Evolutionary conservation across 176 grass and related monocot genomes (phyloP), one percentile per base, ranked within the genome.

Genomic region (Echinochloa phyllopogon): DNA sequence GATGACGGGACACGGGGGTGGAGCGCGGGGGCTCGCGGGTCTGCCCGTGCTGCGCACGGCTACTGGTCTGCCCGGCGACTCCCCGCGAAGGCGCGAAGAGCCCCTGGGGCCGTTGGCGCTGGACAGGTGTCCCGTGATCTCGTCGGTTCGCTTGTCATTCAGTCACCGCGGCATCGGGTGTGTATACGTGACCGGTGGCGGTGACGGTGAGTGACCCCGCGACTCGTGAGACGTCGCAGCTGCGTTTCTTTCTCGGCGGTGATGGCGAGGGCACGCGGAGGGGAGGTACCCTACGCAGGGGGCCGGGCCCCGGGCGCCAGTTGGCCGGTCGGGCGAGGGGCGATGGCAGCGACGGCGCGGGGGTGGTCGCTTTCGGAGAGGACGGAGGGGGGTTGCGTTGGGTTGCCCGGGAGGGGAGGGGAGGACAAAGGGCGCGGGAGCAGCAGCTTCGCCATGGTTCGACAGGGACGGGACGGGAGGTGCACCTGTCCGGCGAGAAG

Each of bases 401-500:
- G 9, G 17, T 37, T 71, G 67, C 52, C 40, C 45, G 70, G 67
- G 17, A 44, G 80, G 2, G 6, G 47, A 10, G 44, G 29, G 57
- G n/a, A 17, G 39, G 38, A 82, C 65, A 83, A 27, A 40, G 41
- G 78, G 55, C 5, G 11, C 4, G 21, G 21, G 23, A 39, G 77
- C 23, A 20, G 39, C 9, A 15, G 61, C 85, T 87, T 87, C 85
- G 74, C 60, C 61, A 39, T 68, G 85, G 70, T 75, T 76, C 71
- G 61, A 76, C 4, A 3, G 41, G 11, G 81, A 83, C 80, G 73
- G 51, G 51, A 59, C 53, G 38, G 55, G 68, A 40, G 27, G 69
- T 38, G 52, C 81, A 64, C 27, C 11, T 70, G 40, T 86, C 51
- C 62, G 29, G 24, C 56, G 56, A 39, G 84, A 79, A 80, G 67